Evolutionary conservation across 768 basidiomycete genomes (phyloP).

Genomic region (Suillus fuscotomentosus): DNA sequence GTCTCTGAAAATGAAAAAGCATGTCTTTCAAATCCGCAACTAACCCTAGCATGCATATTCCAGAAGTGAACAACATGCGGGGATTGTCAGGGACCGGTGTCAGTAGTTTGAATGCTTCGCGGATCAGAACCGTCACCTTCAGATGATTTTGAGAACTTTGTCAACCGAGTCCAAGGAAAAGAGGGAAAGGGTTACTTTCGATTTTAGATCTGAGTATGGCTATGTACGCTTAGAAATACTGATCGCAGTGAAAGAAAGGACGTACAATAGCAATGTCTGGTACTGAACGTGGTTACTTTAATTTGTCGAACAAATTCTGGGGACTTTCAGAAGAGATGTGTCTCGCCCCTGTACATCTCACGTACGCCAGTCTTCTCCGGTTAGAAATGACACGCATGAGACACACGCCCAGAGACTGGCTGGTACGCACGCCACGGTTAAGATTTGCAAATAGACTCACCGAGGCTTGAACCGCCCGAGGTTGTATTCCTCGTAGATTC

Average conservation of each 20-base stretch:
- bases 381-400: neutral
- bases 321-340: neutral
- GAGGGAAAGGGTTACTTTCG: neutral
- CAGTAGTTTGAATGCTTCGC: neutral
- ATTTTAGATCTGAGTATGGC: neutral
- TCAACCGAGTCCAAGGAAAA: neutral
- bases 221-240: neutral
- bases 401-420: neutral
- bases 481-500: constrained; percentile 1
- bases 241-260: neutral
- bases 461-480: neutral
- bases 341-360: neutral
- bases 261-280: neutral
- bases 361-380: neutral
- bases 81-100: constrained; percentile 1
- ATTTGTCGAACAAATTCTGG: neutral
- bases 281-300: no score
- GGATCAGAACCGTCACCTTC: neutral
- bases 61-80: neutral
- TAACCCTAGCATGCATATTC: neutral
- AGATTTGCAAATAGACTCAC: neutral
- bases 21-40: neutral
- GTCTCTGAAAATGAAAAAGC: neutral
- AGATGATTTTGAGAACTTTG: neutral
- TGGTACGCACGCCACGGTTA: neutral